Conservation (phyloP, 306 rosid species). For the Cucumis melo region DNA sequence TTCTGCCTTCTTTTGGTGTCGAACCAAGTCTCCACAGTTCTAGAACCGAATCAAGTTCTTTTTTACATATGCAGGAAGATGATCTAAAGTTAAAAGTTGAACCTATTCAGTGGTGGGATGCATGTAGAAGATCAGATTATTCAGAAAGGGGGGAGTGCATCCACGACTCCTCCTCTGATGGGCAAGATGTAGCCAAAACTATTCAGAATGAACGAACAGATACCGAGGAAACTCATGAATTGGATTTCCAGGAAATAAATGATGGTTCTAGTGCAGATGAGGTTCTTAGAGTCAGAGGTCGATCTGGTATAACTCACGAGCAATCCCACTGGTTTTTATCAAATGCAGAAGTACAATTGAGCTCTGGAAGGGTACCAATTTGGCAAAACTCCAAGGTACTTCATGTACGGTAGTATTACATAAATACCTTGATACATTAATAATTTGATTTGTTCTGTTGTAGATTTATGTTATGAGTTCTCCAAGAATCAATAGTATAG, state of each 20-base stretch:
- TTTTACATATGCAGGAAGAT: conserved; percentile 50
- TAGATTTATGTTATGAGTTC: conserved; percentile 48
- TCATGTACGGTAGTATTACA: conserved; percentile 9
- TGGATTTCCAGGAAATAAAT: conserved; percentile 22
- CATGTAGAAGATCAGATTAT: conserved; percentile 78
- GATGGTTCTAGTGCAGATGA: conserved; percentile 20
- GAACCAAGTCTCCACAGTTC: conserved; percentile 35
- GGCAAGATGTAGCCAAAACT: conserved; percentile 24
- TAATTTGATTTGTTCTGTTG: conserved; percentile 5
- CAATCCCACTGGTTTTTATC: conserved; percentile 54
- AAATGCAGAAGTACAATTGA: conserved; percentile 78
- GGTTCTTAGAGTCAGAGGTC: conserved; percentile 12
- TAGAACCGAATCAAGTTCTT: conserved; percentile 34
- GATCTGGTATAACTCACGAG: conserved; percentile 34
- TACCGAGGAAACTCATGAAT: conserved; percentile 22
- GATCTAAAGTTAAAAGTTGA: conserved; percentile 80
- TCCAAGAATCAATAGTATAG: conserved; percentile 20
- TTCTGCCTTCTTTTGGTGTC: conserved; percentile 51
- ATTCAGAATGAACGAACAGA: conserved; percentile 27
- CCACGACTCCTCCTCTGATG: conserved; percentile 23
- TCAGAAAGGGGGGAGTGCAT: conserved; percentile 55
- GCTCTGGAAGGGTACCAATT: conserved; percentile 51
- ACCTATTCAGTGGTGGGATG: conserved; percentile 95
- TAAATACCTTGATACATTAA: background rate
- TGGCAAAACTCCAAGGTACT: conserved; percentile 81